A percentile compares a stretch with the other conserved stretches of the same genome.
Evolutionary conservation across 163 green algal genomes (phyloP).

Genomic region (Volvox carteri): DNA sequence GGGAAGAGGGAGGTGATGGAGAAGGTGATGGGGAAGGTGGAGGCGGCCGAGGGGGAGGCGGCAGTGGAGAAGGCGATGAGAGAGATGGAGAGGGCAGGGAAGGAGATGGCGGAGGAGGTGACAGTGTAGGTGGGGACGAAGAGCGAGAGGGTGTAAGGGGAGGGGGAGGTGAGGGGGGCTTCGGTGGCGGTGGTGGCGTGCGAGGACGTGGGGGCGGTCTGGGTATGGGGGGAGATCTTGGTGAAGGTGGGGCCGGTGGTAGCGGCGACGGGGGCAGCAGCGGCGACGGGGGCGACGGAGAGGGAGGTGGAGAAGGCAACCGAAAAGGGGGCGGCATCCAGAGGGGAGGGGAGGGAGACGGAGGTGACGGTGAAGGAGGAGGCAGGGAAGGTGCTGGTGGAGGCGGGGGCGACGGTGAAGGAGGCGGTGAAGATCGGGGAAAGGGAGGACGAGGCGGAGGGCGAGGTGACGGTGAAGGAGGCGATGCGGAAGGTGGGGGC

Average conservation of each 20-base stretch:
- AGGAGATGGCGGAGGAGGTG: background rate
- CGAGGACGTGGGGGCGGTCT: background rate
- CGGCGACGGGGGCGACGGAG: background rate
- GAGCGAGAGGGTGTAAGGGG: background rate
- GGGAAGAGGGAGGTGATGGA: background rate
- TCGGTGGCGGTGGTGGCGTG: background rate
- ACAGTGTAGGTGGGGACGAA: background rate
- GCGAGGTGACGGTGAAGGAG: background rate
- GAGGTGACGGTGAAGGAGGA: background rate
- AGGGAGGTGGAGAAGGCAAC: background rate
- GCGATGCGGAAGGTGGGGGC: background rate
- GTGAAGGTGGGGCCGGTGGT: background rate
- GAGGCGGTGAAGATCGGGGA: background rate
- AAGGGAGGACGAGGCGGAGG: background rate
- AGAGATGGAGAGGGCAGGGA: background rate
- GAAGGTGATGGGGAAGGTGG: background rate
- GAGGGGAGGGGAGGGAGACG: background rate
- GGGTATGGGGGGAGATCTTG: background rate
- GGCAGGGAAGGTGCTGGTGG: background rate
- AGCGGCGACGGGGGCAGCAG: no score
- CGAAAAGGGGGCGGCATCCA: background rate
- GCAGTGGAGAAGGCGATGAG: background rate
- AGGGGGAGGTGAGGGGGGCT: background rate
- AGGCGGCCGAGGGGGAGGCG: background rate
- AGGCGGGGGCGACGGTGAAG: background rate